Conservation (phyloP, 306 rosid species). For the Pterocarpus macrocarpus region DNA sequence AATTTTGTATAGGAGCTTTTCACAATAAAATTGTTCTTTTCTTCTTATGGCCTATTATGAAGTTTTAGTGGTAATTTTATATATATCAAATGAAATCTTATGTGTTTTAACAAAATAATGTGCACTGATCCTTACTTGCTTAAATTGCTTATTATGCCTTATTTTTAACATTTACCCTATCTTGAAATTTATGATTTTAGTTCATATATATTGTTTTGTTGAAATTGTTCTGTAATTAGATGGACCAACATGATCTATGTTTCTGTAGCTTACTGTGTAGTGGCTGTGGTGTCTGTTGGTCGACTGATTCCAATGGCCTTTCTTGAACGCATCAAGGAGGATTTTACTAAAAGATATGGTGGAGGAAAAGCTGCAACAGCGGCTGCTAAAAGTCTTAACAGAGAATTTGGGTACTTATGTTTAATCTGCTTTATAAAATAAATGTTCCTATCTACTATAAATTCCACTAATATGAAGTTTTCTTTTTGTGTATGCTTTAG, state of each 20-base stretch:
- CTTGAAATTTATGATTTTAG: not conserved
- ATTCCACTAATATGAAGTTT: constrained; percentile 7
- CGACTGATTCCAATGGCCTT: constrained; percentile 73
- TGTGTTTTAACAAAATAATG: not conserved
- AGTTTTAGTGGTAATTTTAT: not conserved
- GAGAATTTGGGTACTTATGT: constrained; percentile 66
- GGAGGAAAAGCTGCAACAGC: constrained; percentile 80
- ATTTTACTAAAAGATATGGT: constrained; percentile 68
- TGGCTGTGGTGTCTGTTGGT: constrained; percentile 62
- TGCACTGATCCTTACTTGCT: not conserved
- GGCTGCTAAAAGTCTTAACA: constrained; percentile 72
- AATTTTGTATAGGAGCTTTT: not conserved
- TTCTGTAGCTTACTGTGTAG: constrained; percentile 57
- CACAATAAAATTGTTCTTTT: not conserved
- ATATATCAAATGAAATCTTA: not conserved
- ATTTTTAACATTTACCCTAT: not conserved
- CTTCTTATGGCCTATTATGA: not conserved
- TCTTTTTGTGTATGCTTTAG: constrained; percentile 42
- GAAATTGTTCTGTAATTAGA: constrained; percentile 1
- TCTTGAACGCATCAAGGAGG: constrained; percentile 76
- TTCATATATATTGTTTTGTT: constrained; percentile 6
- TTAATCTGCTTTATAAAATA: not conserved
- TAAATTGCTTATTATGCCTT: not conserved
- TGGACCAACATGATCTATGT: constrained; percentile 34
- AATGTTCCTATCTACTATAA: constrained; percentile 5